Conservation (phyloP, 139 green algal species). For the Chlorella sp. region DNA sequence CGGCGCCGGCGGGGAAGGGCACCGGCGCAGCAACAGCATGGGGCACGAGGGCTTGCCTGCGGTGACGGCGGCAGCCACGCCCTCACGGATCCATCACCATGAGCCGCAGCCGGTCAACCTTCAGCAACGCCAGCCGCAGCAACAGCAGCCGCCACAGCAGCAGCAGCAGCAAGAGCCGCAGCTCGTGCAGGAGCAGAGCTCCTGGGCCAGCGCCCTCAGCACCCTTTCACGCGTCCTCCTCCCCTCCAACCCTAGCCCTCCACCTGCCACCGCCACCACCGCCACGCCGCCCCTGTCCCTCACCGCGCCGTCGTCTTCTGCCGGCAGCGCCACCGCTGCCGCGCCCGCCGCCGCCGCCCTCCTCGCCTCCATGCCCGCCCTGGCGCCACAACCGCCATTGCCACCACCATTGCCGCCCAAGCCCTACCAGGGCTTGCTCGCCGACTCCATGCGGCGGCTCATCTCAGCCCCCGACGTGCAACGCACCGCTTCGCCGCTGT, state of each 20-base stretch:
- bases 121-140: background rate
- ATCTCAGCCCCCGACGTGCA: no score
- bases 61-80: no score
- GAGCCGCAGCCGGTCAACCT: background rate
- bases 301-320: no score
- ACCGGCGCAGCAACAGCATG: no score
- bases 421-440: no score
- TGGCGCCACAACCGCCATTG: background rate
- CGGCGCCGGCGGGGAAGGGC: no score
- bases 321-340: no score
- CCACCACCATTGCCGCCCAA: background rate
- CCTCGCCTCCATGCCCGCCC: background rate
- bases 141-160: conserved; percentile 2
- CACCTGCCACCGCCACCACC: background rate
- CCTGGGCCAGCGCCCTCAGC: background rate
- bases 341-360: background rate
- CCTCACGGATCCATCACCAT: background rate
- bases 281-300: no score
- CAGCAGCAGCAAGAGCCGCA: background rate
- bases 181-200: background rate
- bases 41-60: no score
- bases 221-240: background rate
- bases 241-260: background rate
- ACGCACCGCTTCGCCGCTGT: background rate
- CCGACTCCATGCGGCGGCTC: no score